These are phyloP conservation scores for Medakamo hakoo DNA, from an alignment of 139 green algal species.

Conservation along the genomic window DNA sequence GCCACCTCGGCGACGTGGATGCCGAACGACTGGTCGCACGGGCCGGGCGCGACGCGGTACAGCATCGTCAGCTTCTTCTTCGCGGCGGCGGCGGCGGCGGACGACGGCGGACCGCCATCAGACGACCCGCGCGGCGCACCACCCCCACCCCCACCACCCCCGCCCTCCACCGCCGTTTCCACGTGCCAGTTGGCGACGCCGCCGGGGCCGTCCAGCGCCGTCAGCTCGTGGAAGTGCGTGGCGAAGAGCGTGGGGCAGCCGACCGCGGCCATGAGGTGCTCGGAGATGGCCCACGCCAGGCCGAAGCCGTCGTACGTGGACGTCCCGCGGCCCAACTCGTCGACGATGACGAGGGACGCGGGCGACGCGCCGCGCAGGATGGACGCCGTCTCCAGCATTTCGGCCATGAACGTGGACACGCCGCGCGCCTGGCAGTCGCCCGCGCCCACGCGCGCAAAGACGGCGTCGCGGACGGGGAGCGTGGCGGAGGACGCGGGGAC, in stretches of 20 bases:
- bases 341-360: constrained; percentile 82
- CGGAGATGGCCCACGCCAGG: constrained; percentile 87
- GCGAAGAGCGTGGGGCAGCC: constrained; percentile 74
- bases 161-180: constrained; percentile 41
- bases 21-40: constrained; percentile 86
- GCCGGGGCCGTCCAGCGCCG: constrained; percentile 41
- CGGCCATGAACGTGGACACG: constrained; percentile 97
- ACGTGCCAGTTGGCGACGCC: constrained; percentile 70
- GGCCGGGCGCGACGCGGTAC: constrained; percentile 60
- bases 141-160: constrained; percentile 14
- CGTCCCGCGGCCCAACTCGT: constrained; percentile 90
- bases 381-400: constrained; percentile 91
- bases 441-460: constrained; percentile 92
- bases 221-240: constrained; percentile 98
- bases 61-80: constrained; percentile 92
- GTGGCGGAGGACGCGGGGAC: constrained; percentile 64
- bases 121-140: no score
- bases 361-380: constrained; percentile 68
- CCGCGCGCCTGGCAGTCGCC: constrained; percentile 87
- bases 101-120: no score
- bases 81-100: no score
- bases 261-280: constrained; percentile 63
- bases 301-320: constrained; percentile 94
- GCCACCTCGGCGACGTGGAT: constrained; percentile 87
- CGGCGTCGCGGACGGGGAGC: constrained; percentile 76